These are phyloP conservation scores for Cruciata laevipes DNA, from an alignment of 257 asterid genomes.

Conservation along the genomic window DNA sequence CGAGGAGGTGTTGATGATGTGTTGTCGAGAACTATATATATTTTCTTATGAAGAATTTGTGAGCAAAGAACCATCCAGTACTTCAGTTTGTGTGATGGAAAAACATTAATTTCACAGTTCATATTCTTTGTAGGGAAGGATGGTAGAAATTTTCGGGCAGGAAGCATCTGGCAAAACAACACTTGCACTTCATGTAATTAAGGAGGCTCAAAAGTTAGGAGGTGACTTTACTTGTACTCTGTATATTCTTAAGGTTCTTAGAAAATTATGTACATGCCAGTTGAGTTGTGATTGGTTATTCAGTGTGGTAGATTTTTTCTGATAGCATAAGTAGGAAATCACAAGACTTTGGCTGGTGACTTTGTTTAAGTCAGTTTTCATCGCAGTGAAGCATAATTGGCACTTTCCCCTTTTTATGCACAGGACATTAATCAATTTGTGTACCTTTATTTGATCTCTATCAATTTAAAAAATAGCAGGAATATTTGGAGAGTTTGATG, in stretches of 20 bases:
- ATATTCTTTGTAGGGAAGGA: conserved; percentile 58
- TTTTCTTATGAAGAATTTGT: not conserved
- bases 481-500: not conserved
- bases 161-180: conserved; percentile 99
- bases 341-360: not conserved
- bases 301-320: not conserved
- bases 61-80: not conserved
- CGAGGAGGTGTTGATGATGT: not conserved
- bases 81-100: not conserved
- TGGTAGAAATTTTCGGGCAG: conserved; percentile 84
- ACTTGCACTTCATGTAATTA: conserved; percentile 80
- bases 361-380: not conserved
- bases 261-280: not conserved
- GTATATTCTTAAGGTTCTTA: not conserved
- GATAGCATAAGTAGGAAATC: not conserved
- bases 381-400: not conserved
- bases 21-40: not conserved
- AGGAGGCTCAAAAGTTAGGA: conserved; percentile 97
- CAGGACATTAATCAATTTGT: not conserved
- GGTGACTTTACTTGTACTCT: conserved; percentile 32
- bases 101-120: conserved; percentile 1
- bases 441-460: not conserved
- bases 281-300: not conserved
- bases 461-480: not conserved
- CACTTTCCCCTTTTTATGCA: not conserved